Conservation (phyloP, 1,284 basidiomycete genomes). For the Austropuccinia psidii region DNA sequence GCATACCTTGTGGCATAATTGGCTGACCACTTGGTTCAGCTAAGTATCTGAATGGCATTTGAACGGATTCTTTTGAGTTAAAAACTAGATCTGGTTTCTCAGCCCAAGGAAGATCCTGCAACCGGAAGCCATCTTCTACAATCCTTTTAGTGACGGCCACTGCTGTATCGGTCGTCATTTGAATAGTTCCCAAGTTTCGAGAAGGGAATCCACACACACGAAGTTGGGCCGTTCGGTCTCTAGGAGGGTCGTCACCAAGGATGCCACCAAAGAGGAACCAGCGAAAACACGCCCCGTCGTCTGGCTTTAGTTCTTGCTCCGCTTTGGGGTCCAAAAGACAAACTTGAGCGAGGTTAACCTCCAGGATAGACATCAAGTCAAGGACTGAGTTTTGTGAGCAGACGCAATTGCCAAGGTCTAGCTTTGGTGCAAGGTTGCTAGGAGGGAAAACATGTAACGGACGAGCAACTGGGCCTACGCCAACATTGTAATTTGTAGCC, state of each 20-base stretch:
- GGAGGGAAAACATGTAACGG: background rate
- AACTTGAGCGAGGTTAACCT: constrained; percentile 52
- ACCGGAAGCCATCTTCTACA: constrained; percentile 56
- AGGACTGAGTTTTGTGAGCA: constrained; percentile 3
- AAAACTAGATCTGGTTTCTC: constrained; percentile 80
- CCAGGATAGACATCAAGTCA: background rate
- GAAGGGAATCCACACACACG: constrained; percentile 75
- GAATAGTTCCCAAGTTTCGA: constrained; percentile 66
- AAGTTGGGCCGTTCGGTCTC: constrained; percentile 75
- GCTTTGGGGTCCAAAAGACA: constrained; percentile 86
- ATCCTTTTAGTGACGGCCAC: constrained; percentile 84
- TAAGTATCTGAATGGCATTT: constrained; percentile 83
- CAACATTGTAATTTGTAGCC: background rate
- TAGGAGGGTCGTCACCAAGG: constrained; percentile 77
- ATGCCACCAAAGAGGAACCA: constrained; percentile 45
- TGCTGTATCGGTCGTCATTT: constrained; percentile 99
- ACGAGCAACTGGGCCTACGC: background rate
- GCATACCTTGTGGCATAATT: constrained; percentile 80
- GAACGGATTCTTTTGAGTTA: constrained; percentile 71
- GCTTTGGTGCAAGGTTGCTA: background rate
- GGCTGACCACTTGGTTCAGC: constrained; percentile 53
- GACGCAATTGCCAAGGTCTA: background rate
- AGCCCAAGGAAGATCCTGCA: constrained; percentile 16
- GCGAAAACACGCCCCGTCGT: background rate
- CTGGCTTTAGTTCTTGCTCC: constrained; percentile 49